Conservation (phyloP, 345 rosid genomes). For the Eucalyptus curtisii region DNA sequence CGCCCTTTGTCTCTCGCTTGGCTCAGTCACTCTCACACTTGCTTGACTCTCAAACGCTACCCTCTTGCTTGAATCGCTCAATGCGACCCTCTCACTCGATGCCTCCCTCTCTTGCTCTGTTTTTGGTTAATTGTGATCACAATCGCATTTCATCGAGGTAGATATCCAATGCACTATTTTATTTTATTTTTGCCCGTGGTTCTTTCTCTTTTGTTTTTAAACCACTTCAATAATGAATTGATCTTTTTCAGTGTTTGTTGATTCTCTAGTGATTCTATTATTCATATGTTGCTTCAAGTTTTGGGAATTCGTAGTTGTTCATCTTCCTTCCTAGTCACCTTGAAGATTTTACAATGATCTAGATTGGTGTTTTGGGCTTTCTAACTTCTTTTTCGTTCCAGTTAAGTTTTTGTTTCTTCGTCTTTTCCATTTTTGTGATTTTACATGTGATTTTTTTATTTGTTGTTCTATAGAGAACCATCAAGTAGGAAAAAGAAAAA, state of each 20-base stretch:
- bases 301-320: background rate
- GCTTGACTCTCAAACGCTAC: background rate
- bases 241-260: background rate
- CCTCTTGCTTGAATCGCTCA: background rate
- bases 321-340: background rate
- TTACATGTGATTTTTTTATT: too few relatives aligned
- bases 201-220: background rate
- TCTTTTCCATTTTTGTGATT: background rate
- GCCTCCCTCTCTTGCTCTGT: background rate
- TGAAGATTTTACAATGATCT: background rate
- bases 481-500: background rate
- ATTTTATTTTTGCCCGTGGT: background rate
- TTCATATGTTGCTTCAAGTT: background rate
- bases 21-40: background rate
- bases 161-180: background rate
- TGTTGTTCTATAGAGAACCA: background rate
- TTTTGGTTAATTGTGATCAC: background rate
- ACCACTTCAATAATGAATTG: background rate
- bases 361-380: background rate
- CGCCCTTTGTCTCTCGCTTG: background rate
- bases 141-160: background rate
- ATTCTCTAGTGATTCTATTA: background rate
- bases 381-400: background rate
- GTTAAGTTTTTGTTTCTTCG: too few relatives aligned
- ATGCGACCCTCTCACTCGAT: background rate